Evolutionary conservation across 2,329 filamentous ascomycete genomes (phyloP).

Genomic region (Alternaria arborescens): DNA sequence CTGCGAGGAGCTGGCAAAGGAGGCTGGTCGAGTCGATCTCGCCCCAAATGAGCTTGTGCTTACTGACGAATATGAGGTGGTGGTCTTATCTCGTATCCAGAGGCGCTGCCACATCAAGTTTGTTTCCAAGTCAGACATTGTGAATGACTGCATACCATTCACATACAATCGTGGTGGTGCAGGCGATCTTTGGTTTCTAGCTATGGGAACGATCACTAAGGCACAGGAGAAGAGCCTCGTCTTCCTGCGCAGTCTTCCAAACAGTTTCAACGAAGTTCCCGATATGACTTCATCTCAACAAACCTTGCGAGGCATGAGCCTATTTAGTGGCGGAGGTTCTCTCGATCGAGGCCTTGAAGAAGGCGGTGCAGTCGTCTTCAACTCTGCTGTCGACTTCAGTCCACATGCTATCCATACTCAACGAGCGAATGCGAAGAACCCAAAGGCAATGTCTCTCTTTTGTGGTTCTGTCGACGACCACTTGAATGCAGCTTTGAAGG

Average conservation of each 20-base stretch:
- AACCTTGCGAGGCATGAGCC: conserved; percentile 64
- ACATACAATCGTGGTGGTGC: conserved; percentile 73
- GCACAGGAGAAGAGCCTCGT: background rate
- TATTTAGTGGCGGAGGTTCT: conserved; percentile 82
- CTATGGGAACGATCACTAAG: conserved; percentile 36
- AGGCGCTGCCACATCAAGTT: conserved; percentile 68
- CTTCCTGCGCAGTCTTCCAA: conserved; percentile 19
- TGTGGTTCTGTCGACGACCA: conserved; percentile 77
- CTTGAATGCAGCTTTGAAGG: conserved; percentile 64
- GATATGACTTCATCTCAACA: conserved; percentile 56
- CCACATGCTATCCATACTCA: conserved; percentile 74
- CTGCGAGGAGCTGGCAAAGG: conserved; percentile 44
- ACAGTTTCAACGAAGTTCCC: conserved; percentile 61
- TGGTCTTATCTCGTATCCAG: conserved; percentile 56
- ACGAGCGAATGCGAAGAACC: conserved; percentile 67
- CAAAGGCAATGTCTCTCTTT: conserved; percentile 62
- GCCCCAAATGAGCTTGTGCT: conserved; percentile 68
- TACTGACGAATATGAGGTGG: conserved; percentile 56
- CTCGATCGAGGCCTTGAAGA: conserved; percentile 81
- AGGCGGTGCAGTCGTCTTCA: conserved; percentile 69
- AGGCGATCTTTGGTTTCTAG: conserved; percentile 73
- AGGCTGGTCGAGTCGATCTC: conserved; percentile 31
- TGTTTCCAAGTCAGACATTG: conserved; percentile 54
- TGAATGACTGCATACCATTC: conserved; percentile 55
- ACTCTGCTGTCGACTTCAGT: conserved; percentile 74